Evolutionary conservation across 139 green algal genomes (phyloP), one percentile per base, ranked within the genome.

Genomic region (Monoraphidium neglectum): DNA sequence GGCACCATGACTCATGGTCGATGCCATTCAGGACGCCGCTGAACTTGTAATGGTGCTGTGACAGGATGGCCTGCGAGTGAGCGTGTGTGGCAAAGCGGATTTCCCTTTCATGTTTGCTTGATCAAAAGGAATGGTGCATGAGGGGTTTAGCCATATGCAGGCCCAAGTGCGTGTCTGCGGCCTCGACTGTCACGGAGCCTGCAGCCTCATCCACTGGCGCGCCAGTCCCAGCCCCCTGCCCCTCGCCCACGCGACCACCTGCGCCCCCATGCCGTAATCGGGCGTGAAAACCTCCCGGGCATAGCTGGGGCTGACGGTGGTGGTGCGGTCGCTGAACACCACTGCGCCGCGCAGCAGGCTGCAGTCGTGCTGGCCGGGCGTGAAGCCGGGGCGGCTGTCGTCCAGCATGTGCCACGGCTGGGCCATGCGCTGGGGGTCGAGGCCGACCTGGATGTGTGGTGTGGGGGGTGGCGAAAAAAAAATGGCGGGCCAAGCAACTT

Each of bases 11-110:
- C 65, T 86, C 79, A 4, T 85, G 89, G 86, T 98, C 94, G 56
- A 98, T 97, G 77, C 95, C 95, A 73, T 98, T 98, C 5, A 98
- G 84, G 15, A 98, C 77, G 51, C 95, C 95, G 46, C 37, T 53
- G 68, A 95, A 92, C 80, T 79, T 79, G 35, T 72, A 12, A 1
- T 36, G 49, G 12, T 79, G 73, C 2, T 28, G 62, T 3, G 80
- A 86, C 38, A 90, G 91, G 26, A 63, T 54, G 24, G 67, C 60
- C 71, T 87, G 73, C 57, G 68, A n/a, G n/a, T n/a, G n/a, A n/a
- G n/a, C n/a, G n/a, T n/a, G n/a, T n/a, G n/a, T n/a, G n/a, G n/a
- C n/a, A n/a, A n/a, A n/a, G n/a, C n/a, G n/a, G n/a, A n/a, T n/a
- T n/a, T n/a, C n/a, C n/a, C n/a, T n/a, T n/a, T n/a, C n/a, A n/a